These are phyloP conservation scores for Cylindrodendrum hubeiense DNA, from an alignment of 2,329 filamentous ascomycete genomes.

Conservation along the genomic window DNA sequence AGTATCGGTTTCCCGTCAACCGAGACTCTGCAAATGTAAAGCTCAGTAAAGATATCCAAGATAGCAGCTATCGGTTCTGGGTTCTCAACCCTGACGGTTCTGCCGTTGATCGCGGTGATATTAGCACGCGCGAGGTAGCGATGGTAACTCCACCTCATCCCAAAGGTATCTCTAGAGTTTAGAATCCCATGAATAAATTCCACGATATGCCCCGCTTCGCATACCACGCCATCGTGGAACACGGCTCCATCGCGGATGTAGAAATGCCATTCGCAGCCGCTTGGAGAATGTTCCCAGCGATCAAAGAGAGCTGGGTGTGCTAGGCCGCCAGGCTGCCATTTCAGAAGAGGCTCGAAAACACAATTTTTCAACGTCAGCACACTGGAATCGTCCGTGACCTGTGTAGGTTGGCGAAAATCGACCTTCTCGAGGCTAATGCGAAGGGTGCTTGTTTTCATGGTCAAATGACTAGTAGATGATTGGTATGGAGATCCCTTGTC, in stretches of 20 bases:
- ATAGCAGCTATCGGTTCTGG: slow-evolving; percentile 4
- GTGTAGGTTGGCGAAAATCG: slow-evolving; percentile 8
- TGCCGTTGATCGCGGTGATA: background rate
- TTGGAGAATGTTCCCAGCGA: slow-evolving; percentile 1
- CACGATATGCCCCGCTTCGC: background rate
- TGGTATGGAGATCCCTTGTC: too few relatives aligned
- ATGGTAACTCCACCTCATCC: slow-evolving; percentile 11
- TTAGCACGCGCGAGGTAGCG: background rate
- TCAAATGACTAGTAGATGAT: background rate
- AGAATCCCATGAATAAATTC: slow-evolving; percentile 2
- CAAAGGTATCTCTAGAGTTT: slow-evolving; percentile 7
- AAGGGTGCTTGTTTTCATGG: background rate
- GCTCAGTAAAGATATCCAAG: slow-evolving; percentile 5
- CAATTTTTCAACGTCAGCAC: slow-evolving; percentile 8
- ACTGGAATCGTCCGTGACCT: slow-evolving; percentile 11
- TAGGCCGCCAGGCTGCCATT: slow-evolving; percentile 6
- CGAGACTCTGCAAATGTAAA: slow-evolving; percentile 1
- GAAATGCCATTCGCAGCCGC: background rate
- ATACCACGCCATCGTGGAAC: slow-evolving; percentile 6
- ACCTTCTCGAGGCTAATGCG: slow-evolving; percentile 7
- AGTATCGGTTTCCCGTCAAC: slow-evolving; percentile 1
- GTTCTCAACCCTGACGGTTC: slow-evolving; percentile 1
- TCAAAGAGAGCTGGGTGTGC: slow-evolving; percentile 8
- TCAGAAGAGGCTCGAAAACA: slow-evolving; percentile 8
- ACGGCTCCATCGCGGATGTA: background rate